Percentiles rank a stretch among this genome's conserved stretches.
Evolutionary conservation across 169 alveolate species (phyloP).

Genomic region (Plasmodium vivax): DNA sequence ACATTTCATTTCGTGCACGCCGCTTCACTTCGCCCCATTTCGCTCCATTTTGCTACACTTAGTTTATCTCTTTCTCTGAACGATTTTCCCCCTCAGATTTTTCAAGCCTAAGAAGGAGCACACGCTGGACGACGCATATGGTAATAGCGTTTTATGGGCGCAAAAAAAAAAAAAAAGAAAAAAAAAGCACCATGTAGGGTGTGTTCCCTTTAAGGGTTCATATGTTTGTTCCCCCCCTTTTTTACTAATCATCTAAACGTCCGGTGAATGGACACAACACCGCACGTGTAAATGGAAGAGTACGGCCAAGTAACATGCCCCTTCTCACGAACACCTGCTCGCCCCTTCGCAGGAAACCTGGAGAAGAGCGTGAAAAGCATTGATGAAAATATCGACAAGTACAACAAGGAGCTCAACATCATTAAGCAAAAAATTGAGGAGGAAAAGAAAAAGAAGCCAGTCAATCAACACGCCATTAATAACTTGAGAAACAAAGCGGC

Average conservation of each 20-base stretch:
- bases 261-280: background rate
- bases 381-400: conserved; percentile 57
- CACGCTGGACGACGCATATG: conserved; percentile 70
- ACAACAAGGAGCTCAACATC: conserved; percentile 67
- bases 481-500: conserved; percentile 70
- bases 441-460: conserved; percentile 59
- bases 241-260: background rate
- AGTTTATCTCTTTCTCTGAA: background rate
- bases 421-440: conserved; percentile 74
- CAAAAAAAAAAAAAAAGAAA: background rate
- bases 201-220: background rate
- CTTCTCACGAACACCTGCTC: background rate
- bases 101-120: conserved; percentile 51
- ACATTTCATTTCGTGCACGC: background rate
- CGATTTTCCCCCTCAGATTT: conserved; percentile 14
- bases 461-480: conserved; percentile 45
- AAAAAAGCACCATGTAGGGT: background rate
- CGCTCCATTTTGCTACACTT: background rate
- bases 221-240: background rate
- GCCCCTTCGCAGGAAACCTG: conserved; percentile 21
- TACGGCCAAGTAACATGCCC: background rate
- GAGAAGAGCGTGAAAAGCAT: conserved; percentile 59
- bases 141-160: conserved; percentile 4
- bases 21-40: background rate
- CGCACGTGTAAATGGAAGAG: background rate